phyloP scores from a whole-genome alignment of 306 rosid species.

The Gynostemma pentaphyllum region DNA sequence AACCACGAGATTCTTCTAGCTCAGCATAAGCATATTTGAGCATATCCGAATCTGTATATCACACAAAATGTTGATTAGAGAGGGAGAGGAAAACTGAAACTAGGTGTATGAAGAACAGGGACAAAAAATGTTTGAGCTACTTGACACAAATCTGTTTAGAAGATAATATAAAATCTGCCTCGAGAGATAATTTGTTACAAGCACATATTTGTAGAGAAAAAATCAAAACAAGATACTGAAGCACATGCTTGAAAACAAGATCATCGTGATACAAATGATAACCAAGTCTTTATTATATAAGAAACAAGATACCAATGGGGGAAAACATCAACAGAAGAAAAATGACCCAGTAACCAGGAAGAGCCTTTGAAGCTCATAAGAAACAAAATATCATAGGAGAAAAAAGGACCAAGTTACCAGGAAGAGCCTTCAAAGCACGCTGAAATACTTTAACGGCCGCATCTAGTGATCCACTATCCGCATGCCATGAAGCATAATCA shows the following conservation, averaged over 20 bases:
- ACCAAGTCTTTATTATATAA: not conserved
- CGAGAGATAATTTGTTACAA: not conserved
- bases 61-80: not conserved
- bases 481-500: slow-evolving; percentile 95
- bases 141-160: not conserved
- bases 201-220: not conserved
- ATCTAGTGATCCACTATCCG: slow-evolving; percentile 79
- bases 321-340: slow-evolving; percentile 12
- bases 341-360: slow-evolving; percentile 54
- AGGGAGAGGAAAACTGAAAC: not conserved
- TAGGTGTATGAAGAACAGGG: slow-evolving; percentile 7
- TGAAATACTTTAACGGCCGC: slow-evolving; percentile 94
- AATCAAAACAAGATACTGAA: not conserved
- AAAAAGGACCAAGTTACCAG: slow-evolving; percentile 39
- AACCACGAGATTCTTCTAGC: slow-evolving; percentile 96
- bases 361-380: slow-evolving; percentile 69
- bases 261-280: not conserved
- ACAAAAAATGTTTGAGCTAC: not conserved
- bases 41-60: slow-evolving; percentile 62
- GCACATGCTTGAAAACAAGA: not conserved
- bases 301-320: not conserved
- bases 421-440: slow-evolving; percentile 91
- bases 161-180: not conserved
- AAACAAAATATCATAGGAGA: not conserved
- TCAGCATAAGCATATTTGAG: slow-evolving; percentile 92